Conservation (phyloP, 2,329 filamentous ascomycete genomes). For the Botrytis galanthina region DNA sequence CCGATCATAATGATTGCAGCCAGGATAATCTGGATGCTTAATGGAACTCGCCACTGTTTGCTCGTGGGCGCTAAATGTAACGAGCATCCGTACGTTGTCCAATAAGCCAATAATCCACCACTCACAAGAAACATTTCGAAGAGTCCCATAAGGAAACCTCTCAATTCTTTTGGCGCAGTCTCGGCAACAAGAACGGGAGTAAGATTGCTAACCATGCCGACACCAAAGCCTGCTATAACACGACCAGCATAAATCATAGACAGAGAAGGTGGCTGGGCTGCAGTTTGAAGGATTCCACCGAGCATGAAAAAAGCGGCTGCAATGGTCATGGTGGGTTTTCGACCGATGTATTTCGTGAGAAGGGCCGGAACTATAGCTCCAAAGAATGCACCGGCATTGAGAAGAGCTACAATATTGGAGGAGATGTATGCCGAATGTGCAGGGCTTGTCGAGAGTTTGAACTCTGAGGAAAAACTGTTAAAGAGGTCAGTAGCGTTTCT, state of each 20-base stretch:
- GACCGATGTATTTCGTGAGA: slow-evolving; percentile 46
- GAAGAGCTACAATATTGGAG: slow-evolving; percentile 47
- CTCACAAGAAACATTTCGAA: slow-evolving; percentile 48
- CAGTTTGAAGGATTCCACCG: slow-evolving; percentile 26
- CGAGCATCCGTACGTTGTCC: slow-evolving; percentile 44
- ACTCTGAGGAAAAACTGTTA: slow-evolving; percentile 1
- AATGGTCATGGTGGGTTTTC: slow-evolving; percentile 46
- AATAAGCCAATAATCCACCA: slow-evolving; percentile 42
- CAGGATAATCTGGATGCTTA: slow-evolving; percentile 43
- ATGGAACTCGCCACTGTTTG: slow-evolving; percentile 55
- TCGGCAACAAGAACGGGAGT: slow-evolving; percentile 45
- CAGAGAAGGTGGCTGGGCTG: slow-evolving; percentile 22
- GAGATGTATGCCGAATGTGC: slow-evolving; percentile 24
- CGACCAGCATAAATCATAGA: slow-evolving; percentile 27
- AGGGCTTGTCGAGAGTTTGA: slow-evolving; percentile 23
- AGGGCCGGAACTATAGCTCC: slow-evolving; percentile 51
- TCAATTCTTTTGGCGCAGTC: slow-evolving; percentile 52
- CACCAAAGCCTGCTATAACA: slow-evolving; percentile 33
- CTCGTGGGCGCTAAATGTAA: slow-evolving; percentile 37
- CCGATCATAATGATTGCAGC: slow-evolving; percentile 60
- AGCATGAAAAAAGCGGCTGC: slow-evolving; percentile 43
- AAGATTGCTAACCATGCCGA: slow-evolving; percentile 45
- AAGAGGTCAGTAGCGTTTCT: neutral
- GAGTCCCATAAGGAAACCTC: slow-evolving; percentile 45
- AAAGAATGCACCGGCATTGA: slow-evolving; percentile 51